Percentiles rank a stretch among this genome's conserved stretches.
Conservation (phyloP, 2,329 filamentous ascomycete genomes). For the Gyromitra esculenta region DNA sequence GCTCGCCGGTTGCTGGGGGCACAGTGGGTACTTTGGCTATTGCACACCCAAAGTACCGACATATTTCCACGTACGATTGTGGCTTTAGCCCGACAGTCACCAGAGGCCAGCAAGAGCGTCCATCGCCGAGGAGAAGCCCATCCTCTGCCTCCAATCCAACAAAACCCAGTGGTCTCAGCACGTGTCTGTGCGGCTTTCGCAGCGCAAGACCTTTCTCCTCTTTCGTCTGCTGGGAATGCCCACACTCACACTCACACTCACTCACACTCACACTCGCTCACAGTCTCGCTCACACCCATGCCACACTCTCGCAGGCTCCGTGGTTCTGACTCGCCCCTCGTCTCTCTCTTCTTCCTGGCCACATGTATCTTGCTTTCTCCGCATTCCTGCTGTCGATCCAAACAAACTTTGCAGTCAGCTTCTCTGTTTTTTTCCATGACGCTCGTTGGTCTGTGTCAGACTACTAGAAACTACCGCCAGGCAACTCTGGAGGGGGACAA, state of each 20-base stretch:
- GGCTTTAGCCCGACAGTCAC: constrained; percentile 18
- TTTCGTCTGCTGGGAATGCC: neutral
- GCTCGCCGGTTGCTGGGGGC: neutral
- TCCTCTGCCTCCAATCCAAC: neutral
- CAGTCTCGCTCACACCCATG: too few species aligned
- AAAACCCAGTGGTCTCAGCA: constrained; percentile 22
- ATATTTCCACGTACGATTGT: constrained; percentile 21
- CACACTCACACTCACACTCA: neutral
- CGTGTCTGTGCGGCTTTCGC: constrained; percentile 15
- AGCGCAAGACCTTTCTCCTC: constrained; percentile 11
- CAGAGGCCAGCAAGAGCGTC: constrained; percentile 18
- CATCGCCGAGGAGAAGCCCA: constrained; percentile 9
- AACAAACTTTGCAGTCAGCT: neutral
- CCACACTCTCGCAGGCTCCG: neutral
- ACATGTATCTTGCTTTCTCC: neutral
- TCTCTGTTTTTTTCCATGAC: neutral
- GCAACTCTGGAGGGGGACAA: neutral
- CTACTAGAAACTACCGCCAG: constrained; percentile 11
- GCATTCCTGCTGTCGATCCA: neutral
- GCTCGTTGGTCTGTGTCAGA: neutral
- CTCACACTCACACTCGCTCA: too few species aligned
- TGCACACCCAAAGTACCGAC: constrained; percentile 20
- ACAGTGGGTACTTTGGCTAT: constrained; percentile 5
- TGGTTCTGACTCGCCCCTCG: neutral
- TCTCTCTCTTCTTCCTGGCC: neutral